Evolutionary conservation across 768 basidiomycete species (phyloP).

Genomic region (Asterophora lycoperdoides): DNA sequence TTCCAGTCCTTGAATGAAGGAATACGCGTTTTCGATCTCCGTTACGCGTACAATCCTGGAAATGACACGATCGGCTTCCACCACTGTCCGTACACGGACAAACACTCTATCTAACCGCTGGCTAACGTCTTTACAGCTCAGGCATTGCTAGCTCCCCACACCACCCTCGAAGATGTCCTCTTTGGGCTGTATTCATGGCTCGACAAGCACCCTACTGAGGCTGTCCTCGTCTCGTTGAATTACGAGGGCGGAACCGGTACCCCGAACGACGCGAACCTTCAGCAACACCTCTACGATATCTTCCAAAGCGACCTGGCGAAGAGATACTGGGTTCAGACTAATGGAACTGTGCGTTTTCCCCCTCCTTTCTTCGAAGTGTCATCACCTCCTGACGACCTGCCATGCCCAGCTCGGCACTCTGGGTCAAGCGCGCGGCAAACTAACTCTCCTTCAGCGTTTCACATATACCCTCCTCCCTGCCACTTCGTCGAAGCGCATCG

Average conservation of each 20-base stretch:
- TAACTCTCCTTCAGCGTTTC: constrained; percentile 48
- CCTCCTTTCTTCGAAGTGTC: neutral
- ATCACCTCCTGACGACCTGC: neutral
- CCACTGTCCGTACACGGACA: constrained; percentile 30
- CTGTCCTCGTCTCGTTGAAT: constrained; percentile 47
- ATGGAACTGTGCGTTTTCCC: constrained; percentile 32
- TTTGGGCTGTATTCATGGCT: constrained; percentile 51
- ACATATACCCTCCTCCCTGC: constrained; percentile 37
- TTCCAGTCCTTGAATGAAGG: constrained; percentile 44
- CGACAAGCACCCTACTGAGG: constrained; percentile 47
- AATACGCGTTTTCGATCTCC: constrained; percentile 47
- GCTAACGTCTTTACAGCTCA: constrained; percentile 20
- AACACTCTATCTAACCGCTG: neutral
- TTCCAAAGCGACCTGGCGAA: constrained; percentile 34
- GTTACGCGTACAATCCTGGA: constrained; percentile 47
- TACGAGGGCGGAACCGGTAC: constrained; percentile 45
- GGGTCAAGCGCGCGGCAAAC: constrained; percentile 48
- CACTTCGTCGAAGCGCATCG: constrained; percentile 35
- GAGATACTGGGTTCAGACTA: constrained; percentile 44
- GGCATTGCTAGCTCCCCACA: constrained; percentile 41
- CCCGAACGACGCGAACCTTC: constrained; percentile 37
- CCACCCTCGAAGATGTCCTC: constrained; percentile 45
- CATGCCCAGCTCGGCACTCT: constrained; percentile 39
- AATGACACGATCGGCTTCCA: constrained; percentile 47
- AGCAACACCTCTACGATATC: constrained; percentile 38